These are phyloP conservation scores for Vigna unguiculata DNA, from an alignment of 306 rosid species.

Conservation along the genomic window DNA sequence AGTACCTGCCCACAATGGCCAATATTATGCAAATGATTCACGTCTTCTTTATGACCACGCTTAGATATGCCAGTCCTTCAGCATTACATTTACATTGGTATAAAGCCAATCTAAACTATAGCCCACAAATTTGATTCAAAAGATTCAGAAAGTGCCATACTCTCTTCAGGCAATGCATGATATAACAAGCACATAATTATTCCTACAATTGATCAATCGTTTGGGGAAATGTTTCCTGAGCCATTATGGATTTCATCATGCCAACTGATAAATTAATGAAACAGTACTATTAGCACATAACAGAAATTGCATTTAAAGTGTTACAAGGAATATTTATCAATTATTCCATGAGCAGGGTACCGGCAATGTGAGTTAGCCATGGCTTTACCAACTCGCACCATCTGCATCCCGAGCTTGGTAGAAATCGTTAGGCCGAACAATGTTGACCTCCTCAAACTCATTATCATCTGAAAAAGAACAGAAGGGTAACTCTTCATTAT, in stretches of 20 bases:
- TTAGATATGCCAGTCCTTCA: neutral
- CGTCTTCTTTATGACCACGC: conserved; percentile 11
- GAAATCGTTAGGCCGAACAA: conserved; percentile 73
- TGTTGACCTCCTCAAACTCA: conserved; percentile 84
- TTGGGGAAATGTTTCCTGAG: conserved; percentile 20
- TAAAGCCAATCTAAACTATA: conserved; percentile 1
- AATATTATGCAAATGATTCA: neutral
- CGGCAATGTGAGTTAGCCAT: conserved; percentile 27
- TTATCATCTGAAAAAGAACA: conserved; percentile 66
- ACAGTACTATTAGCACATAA: conserved; percentile 22
- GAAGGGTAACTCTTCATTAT: conserved; percentile 1
- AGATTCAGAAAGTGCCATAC: neutral
- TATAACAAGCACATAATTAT: conserved; percentile 31
- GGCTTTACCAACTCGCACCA: conserved; percentile 65
- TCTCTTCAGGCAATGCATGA: conserved; percentile 3
- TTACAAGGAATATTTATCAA: conserved; percentile 1
- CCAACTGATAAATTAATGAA: conserved; percentile 35
- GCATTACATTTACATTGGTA: neutral
- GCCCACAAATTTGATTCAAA: conserved; percentile 39
- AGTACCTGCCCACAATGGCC: neutral
- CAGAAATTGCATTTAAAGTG: neutral
- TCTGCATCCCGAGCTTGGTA: conserved; percentile 74
- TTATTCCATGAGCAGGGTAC: conserved; percentile 37
- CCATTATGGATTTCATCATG: conserved; percentile 21
- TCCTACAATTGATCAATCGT: conserved; percentile 28